These are phyloP conservation scores for Tuber melanosporum DNA, from an alignment of 495 filamentous ascomycete genomes.

Conservation along the genomic window DNA sequence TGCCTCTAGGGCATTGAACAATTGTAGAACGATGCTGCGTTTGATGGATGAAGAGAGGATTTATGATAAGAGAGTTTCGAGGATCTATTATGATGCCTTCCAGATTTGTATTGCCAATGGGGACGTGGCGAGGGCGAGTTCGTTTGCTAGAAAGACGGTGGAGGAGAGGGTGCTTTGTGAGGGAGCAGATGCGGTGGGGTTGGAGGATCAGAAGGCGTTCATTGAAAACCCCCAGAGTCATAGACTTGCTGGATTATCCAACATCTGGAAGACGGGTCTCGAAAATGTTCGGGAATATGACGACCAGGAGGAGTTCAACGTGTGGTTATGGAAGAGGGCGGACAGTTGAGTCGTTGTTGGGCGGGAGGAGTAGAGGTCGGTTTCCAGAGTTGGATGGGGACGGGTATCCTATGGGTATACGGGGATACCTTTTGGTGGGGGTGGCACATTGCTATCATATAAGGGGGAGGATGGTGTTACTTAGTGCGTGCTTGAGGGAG, in stretches of 20 bases:
- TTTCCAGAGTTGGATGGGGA: neutral
- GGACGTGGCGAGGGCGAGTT: conserved; percentile 47
- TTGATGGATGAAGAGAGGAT: conserved; percentile 43
- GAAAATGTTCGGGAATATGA: conserved; percentile 40
- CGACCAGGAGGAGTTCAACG: conserved; percentile 44
- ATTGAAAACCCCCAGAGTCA: conserved; percentile 43
- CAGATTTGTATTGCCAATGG: conserved; percentile 47
- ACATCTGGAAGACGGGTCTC: conserved; percentile 43
- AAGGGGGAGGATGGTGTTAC: neutral
- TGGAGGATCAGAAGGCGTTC: conserved; percentile 40
- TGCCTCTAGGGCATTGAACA: conserved; percentile 39
- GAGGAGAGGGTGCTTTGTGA: conserved; percentile 40
- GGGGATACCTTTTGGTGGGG: neutral
- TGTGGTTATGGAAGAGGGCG: conserved; percentile 47
- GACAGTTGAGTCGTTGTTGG: neutral
- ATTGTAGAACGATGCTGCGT: conserved; percentile 37
- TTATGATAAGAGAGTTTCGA: conserved; percentile 36
- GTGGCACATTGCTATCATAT: neutral
- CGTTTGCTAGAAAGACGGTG: conserved; percentile 46
- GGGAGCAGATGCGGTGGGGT: conserved; percentile 43
- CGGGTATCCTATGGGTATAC: neutral
- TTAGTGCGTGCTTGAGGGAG: neutral
- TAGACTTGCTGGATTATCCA: conserved; percentile 41
- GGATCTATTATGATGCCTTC: conserved; percentile 47
- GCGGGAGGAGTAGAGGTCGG: neutral